Evolutionary conservation across 257 asterid genomes (phyloP).

Genomic region (Catharanthus roseus): DNA sequence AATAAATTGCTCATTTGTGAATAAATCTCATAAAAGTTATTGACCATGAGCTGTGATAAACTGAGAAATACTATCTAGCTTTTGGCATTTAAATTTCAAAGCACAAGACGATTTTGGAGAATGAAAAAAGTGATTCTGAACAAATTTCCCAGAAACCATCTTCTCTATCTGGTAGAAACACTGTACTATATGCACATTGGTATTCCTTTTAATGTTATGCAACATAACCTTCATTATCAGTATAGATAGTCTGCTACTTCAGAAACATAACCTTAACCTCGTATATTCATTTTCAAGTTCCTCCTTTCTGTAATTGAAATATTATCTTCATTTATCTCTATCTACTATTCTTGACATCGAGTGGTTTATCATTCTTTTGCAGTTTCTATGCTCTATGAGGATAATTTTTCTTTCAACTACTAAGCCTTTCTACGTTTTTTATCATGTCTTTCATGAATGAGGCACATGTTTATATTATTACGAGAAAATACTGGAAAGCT

Average conservation of each 20-base stretch:
- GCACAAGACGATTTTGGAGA: not conserved
- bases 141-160: not conserved
- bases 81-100: not conserved
- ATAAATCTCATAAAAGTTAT: too few relatives aligned
- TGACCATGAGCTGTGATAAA: not conserved
- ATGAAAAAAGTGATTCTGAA: not conserved
- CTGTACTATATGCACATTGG: not conserved
- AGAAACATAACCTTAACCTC: not conserved
- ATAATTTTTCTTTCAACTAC: not conserved
- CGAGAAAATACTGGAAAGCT: not conserved
- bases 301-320: not conserved
- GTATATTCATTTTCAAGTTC: not conserved
- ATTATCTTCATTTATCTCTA: not conserved
- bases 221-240: too few relatives aligned
- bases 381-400: not conserved
- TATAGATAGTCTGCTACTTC: too few relatives aligned
- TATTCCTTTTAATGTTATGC: not conserved
- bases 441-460: not conserved
- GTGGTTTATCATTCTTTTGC: not conserved
- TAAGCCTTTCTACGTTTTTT: not conserved
- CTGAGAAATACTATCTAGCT: not conserved
- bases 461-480: not conserved
- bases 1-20: too few relatives aligned
- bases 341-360: not conserved
- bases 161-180: not conserved